Percentiles rank a stretch among this genome's conserved stretches.
Conservation (phyloP, 768 basidiomycete genomes). For the Auricularia sp. region DNA sequence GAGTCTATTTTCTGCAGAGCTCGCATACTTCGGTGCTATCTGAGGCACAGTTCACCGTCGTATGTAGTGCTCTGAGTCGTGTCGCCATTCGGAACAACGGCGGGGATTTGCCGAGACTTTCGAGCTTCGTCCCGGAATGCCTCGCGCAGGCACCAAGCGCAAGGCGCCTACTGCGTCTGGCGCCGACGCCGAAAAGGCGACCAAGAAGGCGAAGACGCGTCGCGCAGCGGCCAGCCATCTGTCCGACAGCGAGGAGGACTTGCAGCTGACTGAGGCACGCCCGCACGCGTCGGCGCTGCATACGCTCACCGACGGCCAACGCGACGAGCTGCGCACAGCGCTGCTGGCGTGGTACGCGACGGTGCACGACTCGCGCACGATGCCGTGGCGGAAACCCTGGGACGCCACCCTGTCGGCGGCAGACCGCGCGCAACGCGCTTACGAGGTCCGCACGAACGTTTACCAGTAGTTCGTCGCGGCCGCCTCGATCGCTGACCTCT, state of each 20-base stretch:
- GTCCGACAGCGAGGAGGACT: neutral
- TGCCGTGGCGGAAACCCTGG: slow-evolving; percentile 87
- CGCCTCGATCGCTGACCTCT: neutral
- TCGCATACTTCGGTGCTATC: too few species aligned
- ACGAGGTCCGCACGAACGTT: slow-evolving; percentile 53
- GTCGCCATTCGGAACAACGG: neutral
- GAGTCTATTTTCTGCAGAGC: too few species aligned
- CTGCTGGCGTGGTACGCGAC: slow-evolving; percentile 62
- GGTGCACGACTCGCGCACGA: slow-evolving; percentile 58
- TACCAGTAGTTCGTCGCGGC: neutral
- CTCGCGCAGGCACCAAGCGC: neutral
- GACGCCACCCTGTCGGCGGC: slow-evolving; percentile 40
- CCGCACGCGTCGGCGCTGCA: neutral
- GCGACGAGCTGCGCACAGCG: slow-evolving; percentile 29
- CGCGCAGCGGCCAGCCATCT: too few species aligned
- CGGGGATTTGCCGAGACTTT: neutral
- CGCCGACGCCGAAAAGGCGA: neutral
- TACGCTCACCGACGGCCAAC: neutral
- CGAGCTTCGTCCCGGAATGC: neutral
- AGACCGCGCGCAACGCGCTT: slow-evolving; percentile 74
- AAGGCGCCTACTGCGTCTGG: neutral
- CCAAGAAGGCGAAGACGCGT: neutral
- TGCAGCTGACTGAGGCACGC: neutral
- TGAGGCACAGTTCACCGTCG: too few species aligned
- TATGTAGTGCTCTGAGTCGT: neutral